Conservation (phyloP, 73 alveolate genomes). For the Paramecium biaurelia region DNA sequence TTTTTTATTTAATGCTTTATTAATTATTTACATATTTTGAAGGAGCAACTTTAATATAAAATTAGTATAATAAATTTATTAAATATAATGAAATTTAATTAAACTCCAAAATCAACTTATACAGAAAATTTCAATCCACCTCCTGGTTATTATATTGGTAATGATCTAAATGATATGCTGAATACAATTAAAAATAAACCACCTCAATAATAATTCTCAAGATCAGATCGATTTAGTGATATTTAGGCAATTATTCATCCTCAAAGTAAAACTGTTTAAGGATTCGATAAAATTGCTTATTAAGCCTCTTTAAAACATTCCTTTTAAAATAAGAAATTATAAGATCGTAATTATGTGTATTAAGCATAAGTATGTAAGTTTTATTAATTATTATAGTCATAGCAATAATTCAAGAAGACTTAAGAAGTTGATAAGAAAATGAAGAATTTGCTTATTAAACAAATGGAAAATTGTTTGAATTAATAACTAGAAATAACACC, state of each 20-base stretch:
- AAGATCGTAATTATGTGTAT: background rate
- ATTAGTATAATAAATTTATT: background rate
- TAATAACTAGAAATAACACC: background rate
- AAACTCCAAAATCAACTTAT: background rate
- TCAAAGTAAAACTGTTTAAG: constrained; percentile 19
- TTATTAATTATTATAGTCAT: background rate
- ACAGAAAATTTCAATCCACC: constrained; percentile 44
- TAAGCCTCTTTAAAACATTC: background rate
- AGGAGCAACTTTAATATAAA: background rate
- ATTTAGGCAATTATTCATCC: background rate
- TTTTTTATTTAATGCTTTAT: too few species aligned
- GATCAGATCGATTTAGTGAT: background rate
- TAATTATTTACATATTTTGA: too few species aligned
- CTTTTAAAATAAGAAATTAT: background rate
- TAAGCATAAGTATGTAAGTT: constrained; percentile 19
- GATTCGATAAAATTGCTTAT: constrained; percentile 35
- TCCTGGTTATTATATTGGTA: constrained; percentile 38
- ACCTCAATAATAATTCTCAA: background rate
- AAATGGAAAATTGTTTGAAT: background rate
- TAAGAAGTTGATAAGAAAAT: background rate
- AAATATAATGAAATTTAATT: constrained; percentile 2
- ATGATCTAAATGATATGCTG: background rate
- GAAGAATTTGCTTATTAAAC: background rate
- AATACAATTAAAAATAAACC: background rate
- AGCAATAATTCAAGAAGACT: background rate